A percentile compares a stretch with the other conserved stretches of the same genome.
Conservation (phyloP, 192 early-diverging fungal species). For the Umbelopsis isabellina region DNA sequence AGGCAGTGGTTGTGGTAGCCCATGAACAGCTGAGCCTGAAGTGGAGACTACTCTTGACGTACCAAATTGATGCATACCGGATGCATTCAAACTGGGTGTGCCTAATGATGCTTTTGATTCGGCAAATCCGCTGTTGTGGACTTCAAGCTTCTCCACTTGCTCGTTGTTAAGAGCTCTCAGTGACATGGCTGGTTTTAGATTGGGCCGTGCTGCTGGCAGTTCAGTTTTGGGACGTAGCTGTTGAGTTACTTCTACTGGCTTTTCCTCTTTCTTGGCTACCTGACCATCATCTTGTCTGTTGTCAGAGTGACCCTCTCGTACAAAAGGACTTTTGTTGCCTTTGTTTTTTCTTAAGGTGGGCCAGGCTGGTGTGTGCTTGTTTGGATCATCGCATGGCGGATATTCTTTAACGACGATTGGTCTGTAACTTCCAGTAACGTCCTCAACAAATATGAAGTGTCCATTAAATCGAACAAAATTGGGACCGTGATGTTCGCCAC, state of each 20-base stretch:
- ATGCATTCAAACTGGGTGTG: conserved; percentile 6
- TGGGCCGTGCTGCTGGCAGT: too few species aligned
- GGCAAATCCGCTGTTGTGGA: neutral
- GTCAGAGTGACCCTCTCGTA: neutral
- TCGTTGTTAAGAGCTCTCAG: neutral
- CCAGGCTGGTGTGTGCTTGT: neutral
- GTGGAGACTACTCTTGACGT: conserved; percentile 9
- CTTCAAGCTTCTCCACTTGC: conserved; percentile 14
- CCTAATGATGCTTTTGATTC: neutral
- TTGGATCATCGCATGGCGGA: neutral
- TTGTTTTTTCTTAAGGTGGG: conserved; percentile 1
- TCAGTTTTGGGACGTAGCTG: too few species aligned
- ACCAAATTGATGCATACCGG: conserved; percentile 8
- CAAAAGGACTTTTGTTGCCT: neutral
- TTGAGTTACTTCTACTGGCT: neutral
- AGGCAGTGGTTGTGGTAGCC: conserved; percentile 11
- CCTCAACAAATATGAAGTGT: conserved; percentile 17
- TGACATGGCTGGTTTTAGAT: neutral
- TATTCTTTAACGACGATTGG: conserved; percentile 21
- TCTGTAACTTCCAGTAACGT: conserved; percentile 10
- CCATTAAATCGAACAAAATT: conserved; percentile 16
- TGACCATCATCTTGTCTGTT: neutral
- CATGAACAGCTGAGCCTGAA: conserved; percentile 11
- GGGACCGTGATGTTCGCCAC: conserved; percentile 20
- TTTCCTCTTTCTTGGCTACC: neutral